Conservation (phyloP, 179 eudicot genomes). For the Spinacia oleracea region DNA sequence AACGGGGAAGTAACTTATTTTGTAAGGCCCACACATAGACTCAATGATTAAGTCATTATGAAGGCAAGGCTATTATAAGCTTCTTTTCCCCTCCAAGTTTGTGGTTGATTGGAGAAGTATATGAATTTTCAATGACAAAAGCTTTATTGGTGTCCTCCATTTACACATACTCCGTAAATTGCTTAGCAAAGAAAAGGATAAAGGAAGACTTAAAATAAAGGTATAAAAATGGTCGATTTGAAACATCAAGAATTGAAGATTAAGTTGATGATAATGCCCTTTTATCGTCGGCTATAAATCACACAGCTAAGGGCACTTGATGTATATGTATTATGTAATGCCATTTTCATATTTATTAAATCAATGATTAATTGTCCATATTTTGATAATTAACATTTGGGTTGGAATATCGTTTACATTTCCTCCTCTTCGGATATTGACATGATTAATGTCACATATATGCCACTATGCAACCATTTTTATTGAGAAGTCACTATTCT, state of each 20-base stretch:
- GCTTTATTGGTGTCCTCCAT: too few relatives aligned
- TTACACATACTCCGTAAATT: too few relatives aligned
- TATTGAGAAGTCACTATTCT: neutral
- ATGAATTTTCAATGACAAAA: neutral
- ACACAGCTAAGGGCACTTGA: too few relatives aligned
- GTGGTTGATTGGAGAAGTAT: neutral
- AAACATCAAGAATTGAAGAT: neutral
- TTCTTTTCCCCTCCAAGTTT: too few relatives aligned
- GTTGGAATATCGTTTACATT: constrained; percentile 8
- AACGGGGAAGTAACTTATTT: too few relatives aligned
- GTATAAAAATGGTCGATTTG: neutral
- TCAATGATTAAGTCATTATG: too few relatives aligned
- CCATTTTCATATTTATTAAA: neutral
- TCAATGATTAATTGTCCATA: too few relatives aligned
- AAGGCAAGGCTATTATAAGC: too few relatives aligned
- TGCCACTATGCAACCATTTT: neutral
- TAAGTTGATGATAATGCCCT: constrained; percentile 13
- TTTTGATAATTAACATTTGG: neutral
- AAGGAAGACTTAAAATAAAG: neutral
- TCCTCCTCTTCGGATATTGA: neutral
- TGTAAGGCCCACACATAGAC: too few relatives aligned
- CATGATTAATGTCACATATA: neutral
- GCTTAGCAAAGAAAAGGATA: neutral
- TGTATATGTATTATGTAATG: too few relatives aligned
- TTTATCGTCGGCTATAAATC: too few relatives aligned